Percentiles rank a stretch among this genome's conserved stretches.
phyloP scores from a whole-genome alignment of 495 filamentous ascomycete species.

The Durotheca rogersii region DNA sequence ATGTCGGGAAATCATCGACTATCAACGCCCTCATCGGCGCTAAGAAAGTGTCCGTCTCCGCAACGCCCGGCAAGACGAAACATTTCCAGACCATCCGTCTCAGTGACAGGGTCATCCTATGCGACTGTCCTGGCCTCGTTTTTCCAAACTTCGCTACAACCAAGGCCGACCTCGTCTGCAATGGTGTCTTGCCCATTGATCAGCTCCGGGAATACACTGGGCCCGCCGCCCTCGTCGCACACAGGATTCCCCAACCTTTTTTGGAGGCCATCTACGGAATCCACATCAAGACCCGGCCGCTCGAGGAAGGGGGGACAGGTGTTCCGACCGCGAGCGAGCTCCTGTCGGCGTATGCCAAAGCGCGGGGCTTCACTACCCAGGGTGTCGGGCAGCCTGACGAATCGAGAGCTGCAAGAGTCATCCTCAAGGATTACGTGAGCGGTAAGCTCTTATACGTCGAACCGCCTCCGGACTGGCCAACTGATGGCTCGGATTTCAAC shows the following conservation, averaged over 20 bases:
- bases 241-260: slow-evolving; percentile 86
- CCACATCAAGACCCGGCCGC: slow-evolving; percentile 74
- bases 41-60: slow-evolving; percentile 97
- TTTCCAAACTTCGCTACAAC: slow-evolving; percentile 98
- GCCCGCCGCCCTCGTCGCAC: slow-evolving; percentile 80
- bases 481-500: slow-evolving; percentile 79
- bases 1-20: slow-evolving; percentile 98
- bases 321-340: slow-evolving; percentile 85
- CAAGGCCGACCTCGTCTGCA: slow-evolving; percentile 94
- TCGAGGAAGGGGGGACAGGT: slow-evolving; percentile 93
- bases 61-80: slow-evolving; percentile 98
- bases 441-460: slow-evolving; percentile 92
- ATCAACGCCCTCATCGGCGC: slow-evolving; percentile 98
- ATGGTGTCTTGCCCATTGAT: slow-evolving; percentile 94
- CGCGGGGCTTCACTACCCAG: slow-evolving; percentile 83
- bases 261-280: slow-evolving; percentile 92
- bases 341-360: slow-evolving; percentile 80
- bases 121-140: slow-evolving; percentile 98
- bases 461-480: slow-evolving; percentile 76
- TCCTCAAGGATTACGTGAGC: slow-evolving; percentile 97
- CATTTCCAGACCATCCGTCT: slow-evolving; percentile 99
- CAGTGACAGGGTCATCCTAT: slow-evolving; percentile 82
- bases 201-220: slow-evolving; percentile 94
- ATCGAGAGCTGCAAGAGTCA: slow-evolving; percentile 81
- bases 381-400: slow-evolving; percentile 91